Evolutionary conservation across 768 basidiomycete genomes (phyloP).

Genomic region (Lactarius vividus): DNA sequence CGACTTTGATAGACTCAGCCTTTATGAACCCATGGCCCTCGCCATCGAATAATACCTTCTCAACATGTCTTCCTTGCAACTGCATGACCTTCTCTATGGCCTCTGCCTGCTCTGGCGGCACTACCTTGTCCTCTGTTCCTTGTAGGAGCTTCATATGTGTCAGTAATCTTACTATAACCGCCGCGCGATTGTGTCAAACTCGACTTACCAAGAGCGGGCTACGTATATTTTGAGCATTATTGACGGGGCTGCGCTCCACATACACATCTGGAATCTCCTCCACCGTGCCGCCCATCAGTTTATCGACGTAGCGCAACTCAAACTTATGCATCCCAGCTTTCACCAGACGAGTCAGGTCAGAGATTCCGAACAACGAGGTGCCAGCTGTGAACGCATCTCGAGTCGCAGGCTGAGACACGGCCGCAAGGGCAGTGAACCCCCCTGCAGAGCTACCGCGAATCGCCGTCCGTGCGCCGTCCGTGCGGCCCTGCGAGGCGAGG

Average conservation of each 20-base stretch:
- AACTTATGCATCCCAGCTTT: conserved; percentile 68
- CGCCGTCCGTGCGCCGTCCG: conserved; percentile 61
- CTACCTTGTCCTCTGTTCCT: conserved; percentile 49
- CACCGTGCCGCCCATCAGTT: conserved; percentile 59
- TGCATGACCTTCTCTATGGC: conserved; percentile 22
- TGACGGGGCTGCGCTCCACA: conserved; percentile 58
- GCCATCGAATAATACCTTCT: conserved; percentile 55
- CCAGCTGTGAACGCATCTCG: conserved; percentile 58
- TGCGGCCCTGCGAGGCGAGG: conserved; percentile 49
- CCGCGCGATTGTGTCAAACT: no score
- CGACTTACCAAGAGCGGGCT: conserved; percentile 60
- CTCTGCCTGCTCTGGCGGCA: conserved; percentile 79
- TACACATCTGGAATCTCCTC: conserved; percentile 56
- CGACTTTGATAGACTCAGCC: conserved; percentile 51
- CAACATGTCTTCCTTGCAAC: conserved; percentile 47
- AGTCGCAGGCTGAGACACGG: conserved; percentile 39
- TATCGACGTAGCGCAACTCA: conserved; percentile 55
- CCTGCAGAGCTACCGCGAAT: conserved; percentile 76
- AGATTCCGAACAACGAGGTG: conserved; percentile 65
- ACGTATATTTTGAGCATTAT: conserved; percentile 59
- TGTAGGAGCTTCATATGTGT: conserved; percentile 8
- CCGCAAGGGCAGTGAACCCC: conserved; percentile 62
- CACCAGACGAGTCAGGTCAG: conserved; percentile 55
- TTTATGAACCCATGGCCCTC: conserved; percentile 67
- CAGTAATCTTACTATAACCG: conserved; percentile 25